phyloP scores from a whole-genome alignment of 208 protist genomes.

The Crithidia mellificae region DNA sequence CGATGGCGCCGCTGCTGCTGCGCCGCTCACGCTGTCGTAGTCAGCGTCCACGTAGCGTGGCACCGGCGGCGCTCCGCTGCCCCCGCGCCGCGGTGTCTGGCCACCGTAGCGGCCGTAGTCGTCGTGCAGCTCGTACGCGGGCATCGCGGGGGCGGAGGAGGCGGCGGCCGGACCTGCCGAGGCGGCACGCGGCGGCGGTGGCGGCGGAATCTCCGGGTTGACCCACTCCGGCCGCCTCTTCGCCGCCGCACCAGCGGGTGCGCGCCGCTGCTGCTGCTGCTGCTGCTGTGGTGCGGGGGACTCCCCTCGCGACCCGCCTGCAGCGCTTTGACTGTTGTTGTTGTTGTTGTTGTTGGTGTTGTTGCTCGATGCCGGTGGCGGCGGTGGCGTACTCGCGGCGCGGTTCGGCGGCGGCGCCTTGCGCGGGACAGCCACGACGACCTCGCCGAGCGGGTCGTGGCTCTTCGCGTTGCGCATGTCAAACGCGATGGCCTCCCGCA shows the following conservation, averaged over 20 bases:
- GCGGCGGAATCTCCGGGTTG: constrained; percentile 26
- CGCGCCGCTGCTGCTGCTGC: constrained; percentile 12
- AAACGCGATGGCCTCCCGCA: constrained; percentile 81
- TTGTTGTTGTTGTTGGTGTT: constrained; percentile 6
- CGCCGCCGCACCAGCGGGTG: constrained; percentile 6
- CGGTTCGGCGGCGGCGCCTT: constrained; percentile 58
- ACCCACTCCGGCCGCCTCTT: constrained; percentile 50
- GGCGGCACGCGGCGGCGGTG: constrained; percentile 9
- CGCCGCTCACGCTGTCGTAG: constrained; percentile 32
- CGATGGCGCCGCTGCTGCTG: constrained; percentile 8
- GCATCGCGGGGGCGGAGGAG: constrained; percentile 5
- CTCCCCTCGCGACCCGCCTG: constrained; percentile 5
- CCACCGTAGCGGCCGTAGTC: constrained; percentile 25
- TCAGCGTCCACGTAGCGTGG: constrained; percentile 38
- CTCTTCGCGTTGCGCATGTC: constrained; percentile 82
- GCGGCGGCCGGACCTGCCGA: background rate
- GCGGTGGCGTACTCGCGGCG: constrained; percentile 20
- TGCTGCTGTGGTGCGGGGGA: constrained; percentile 5
- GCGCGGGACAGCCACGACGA: constrained; percentile 85
- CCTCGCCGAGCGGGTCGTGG: constrained; percentile 74
- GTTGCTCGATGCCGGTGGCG: background rate
- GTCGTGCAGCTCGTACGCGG: background rate
- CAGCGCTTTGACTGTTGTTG: background rate
- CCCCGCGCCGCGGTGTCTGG: constrained; percentile 25
- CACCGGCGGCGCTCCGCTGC: background rate